Percentiles rank a stretch among this genome's conserved stretches.
Conservation (phyloP, 495 filamentous ascomycete genomes). For the Corynascus novoguineensis region DNA sequence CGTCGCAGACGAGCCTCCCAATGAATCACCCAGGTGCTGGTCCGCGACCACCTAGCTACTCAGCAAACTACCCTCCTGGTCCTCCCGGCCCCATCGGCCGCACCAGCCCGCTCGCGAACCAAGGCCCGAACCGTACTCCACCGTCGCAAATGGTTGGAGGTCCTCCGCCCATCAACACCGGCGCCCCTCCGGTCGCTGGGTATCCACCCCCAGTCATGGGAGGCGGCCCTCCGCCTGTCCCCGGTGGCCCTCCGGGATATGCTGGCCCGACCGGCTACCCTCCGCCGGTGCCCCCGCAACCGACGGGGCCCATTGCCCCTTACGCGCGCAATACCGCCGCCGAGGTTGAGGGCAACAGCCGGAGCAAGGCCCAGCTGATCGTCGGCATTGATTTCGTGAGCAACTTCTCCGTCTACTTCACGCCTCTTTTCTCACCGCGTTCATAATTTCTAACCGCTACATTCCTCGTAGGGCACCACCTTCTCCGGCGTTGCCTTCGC, state of each 20-base stretch:
- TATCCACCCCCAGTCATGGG: constrained; percentile 52
- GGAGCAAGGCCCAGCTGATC: constrained; percentile 74
- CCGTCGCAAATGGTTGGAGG: constrained; percentile 62
- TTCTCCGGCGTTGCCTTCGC: constrained; percentile 73
- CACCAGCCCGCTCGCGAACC: constrained; percentile 45
- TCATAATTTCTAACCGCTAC: constrained; percentile 20
- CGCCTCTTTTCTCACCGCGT: not conserved
- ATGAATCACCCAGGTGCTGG: constrained; percentile 55
- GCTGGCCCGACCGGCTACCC: constrained; percentile 38
- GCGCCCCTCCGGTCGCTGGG: constrained; percentile 45
- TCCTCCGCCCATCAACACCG: constrained; percentile 67
- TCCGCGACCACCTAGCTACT: constrained; percentile 69
- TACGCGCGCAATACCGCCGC: constrained; percentile 56
- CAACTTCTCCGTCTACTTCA: constrained; percentile 6
- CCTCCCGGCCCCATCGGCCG: constrained; percentile 49
- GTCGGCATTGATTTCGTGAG: constrained; percentile 78
- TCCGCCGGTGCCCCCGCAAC: constrained; percentile 40
- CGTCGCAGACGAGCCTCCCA: constrained; percentile 48
- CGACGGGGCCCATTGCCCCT: constrained; percentile 35
- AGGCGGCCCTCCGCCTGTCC: constrained; percentile 46
- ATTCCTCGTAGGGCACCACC: constrained; percentile 55
- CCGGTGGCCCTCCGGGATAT: constrained; percentile 46
- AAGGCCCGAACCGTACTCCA: constrained; percentile 44
- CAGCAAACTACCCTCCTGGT: constrained; percentile 53
- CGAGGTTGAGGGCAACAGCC: constrained; percentile 81